Evolutionary conservation across 2,329 filamentous ascomycete genomes (phyloP).

Genomic region (Cryphonectria parasitica): DNA sequence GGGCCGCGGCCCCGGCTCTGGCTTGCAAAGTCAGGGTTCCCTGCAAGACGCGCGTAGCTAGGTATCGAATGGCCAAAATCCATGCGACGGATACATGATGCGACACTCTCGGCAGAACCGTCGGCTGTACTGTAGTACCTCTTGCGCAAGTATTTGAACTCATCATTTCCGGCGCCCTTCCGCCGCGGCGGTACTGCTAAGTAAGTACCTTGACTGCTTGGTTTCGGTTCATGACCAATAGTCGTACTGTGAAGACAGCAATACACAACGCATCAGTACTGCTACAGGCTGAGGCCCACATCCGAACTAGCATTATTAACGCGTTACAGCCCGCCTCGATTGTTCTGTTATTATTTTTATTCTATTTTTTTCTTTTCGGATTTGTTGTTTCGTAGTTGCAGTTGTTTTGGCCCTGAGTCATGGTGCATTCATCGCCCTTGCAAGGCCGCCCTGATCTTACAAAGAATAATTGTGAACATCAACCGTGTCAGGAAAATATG

Average conservation of each 20-base stretch:
- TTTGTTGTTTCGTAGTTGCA: not conserved
- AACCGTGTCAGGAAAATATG: constrained; percentile 15
- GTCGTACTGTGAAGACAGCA: not conserved
- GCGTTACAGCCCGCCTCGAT: not conserved
- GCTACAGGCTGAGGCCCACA: not conserved
- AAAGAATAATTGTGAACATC: constrained; percentile 8
- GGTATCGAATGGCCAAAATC: constrained; percentile 16
- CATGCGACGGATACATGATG: constrained; percentile 16
- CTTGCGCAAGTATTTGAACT: constrained; percentile 14
- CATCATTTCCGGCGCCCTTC: too few relatives aligned
- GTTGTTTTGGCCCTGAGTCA: constrained; percentile 7
- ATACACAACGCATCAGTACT: not conserved
- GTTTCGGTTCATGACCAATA: not conserved
- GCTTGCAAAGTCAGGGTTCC: constrained; percentile 18
- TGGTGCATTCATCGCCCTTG: not conserved
- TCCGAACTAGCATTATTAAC: not conserved
- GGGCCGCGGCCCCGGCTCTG: constrained; percentile 19
- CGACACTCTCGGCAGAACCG: constrained; percentile 29
- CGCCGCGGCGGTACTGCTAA: not conserved
- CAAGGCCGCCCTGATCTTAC: constrained; percentile 11
- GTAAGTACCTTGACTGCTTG: not conserved
- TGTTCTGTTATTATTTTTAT: not conserved
- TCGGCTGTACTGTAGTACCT: constrained; percentile 28
- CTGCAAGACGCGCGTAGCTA: constrained; percentile 27
- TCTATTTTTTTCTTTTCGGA: not conserved